Conservation (phyloP, 352 stramenopile species). For the Pseudoperonospora humuli region DNA sequence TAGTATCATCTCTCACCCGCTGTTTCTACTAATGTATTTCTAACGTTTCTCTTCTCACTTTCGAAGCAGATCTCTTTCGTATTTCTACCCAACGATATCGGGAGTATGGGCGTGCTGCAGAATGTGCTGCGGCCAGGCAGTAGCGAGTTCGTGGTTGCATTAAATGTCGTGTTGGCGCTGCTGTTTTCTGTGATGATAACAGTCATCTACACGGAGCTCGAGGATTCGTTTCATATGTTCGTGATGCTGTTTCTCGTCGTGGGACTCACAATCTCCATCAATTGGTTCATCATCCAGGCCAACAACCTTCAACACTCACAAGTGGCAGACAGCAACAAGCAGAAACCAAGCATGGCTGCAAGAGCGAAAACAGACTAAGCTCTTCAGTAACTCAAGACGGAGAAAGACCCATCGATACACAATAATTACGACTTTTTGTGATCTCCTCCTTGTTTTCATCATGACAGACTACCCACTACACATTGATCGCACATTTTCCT, state of each 20-base stretch:
- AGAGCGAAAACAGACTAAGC: slow-evolving; percentile 54
- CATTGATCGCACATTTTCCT: not conserved
- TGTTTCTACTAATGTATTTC: slow-evolving; percentile 1
- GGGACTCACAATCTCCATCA: slow-evolving; percentile 78
- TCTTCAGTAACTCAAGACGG: not conserved
- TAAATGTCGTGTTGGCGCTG: slow-evolving; percentile 62
- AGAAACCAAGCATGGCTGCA: slow-evolving; percentile 2
- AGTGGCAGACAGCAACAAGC: slow-evolving; percentile 5
- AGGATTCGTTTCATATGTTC: slow-evolving; percentile 78
- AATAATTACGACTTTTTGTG: slow-evolving; percentile 2
- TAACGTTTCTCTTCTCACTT: not conserved
- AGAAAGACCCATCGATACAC: slow-evolving; percentile 1
- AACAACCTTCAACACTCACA: slow-evolving; percentile 51
- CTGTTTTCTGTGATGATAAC: slow-evolving; percentile 68
- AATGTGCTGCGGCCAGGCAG: slow-evolving; percentile 58
- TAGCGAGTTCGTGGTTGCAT: slow-evolving; percentile 59
- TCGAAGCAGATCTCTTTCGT: not conserved
- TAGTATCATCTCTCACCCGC: too few species aligned
- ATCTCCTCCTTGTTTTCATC: slow-evolving; percentile 1
- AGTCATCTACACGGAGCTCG: slow-evolving; percentile 74
- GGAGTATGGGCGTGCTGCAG: slow-evolving; percentile 25
- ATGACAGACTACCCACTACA: slow-evolving; percentile 6
- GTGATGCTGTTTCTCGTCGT: slow-evolving; percentile 78
- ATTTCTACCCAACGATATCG: not conserved
- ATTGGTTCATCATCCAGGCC: slow-evolving; percentile 80